A percentile compares a stretch with the other conserved stretches of the same genome.
These are phyloP conservation scores for Xylaria grammica DNA, from an alignment of 495 filamentous ascomycete genomes.

Conservation along the genomic window DNA sequence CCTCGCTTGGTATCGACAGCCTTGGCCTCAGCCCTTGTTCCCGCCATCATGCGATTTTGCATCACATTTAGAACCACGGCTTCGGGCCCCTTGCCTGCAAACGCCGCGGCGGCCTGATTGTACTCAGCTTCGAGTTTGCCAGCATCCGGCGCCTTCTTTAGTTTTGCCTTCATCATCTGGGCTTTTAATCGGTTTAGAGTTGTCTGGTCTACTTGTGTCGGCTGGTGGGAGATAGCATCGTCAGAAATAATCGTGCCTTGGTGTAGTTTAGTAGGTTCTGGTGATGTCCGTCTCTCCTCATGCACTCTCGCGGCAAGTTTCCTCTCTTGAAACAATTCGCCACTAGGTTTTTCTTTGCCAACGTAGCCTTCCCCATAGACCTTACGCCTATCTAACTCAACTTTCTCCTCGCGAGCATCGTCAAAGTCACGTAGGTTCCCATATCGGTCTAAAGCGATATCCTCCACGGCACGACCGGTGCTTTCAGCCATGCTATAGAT, in stretches of 20 bases:
- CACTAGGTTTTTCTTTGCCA: constrained; percentile 85
- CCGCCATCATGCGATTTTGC: constrained; percentile 86
- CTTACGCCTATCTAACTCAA: constrained; percentile 83
- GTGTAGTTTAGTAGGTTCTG: constrained; percentile 43
- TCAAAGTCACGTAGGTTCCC: constrained; percentile 86
- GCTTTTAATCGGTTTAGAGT: constrained; percentile 88
- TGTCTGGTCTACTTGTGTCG: constrained; percentile 69
- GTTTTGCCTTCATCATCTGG: constrained; percentile 90
- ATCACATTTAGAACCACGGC: constrained; percentile 84
- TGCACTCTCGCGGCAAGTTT: constrained; percentile 45
- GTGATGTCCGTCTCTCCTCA: constrained; percentile 49
- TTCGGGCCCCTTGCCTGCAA: constrained; percentile 52
- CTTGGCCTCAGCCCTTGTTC: constrained; percentile 77
- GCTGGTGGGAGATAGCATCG: constrained; percentile 43
- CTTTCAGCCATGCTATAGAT: constrained; percentile 83
- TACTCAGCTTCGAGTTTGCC: constrained; percentile 85
- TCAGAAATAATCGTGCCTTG: constrained; percentile 52
- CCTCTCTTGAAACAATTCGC: constrained; percentile 82
- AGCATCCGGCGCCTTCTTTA: constrained; percentile 73
- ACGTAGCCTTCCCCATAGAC: constrained; percentile 87
- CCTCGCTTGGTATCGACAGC: constrained; percentile 76
- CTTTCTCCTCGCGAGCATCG: constrained; percentile 91
- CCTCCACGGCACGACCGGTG: constrained; percentile 71
- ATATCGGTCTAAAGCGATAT: constrained; percentile 80
- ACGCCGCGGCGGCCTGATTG: constrained; percentile 70